A percentile compares a stretch with the other conserved stretches of the same genome.
Conservation (phyloP, 208 protist genomes). For the Blechomonas ayalai region DNA sequence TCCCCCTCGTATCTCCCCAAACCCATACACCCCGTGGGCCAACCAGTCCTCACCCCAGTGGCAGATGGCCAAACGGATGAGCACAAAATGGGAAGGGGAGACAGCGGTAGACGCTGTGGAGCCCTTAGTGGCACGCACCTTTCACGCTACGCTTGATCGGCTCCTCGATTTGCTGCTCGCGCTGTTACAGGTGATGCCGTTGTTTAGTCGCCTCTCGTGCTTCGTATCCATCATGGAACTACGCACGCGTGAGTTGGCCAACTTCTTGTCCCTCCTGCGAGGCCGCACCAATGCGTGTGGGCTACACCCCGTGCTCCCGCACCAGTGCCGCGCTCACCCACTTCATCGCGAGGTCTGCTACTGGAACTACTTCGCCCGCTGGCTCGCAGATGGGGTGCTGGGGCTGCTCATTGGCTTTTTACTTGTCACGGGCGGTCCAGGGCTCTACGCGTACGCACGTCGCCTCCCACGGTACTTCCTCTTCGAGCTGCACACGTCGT, state of each 20-base stretch:
- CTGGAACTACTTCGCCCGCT: conserved; percentile 42
- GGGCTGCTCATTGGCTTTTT: conserved; percentile 43
- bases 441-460: conserved; percentile 26
- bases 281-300: conserved; percentile 49
- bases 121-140: too few species aligned
- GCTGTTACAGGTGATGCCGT: conserved; percentile 13
- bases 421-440: conserved; percentile 31
- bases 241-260: conserved; percentile 46
- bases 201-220: conserved; percentile 24
- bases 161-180: conserved; percentile 18
- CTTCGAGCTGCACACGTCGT: conserved; percentile 71
- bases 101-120: too few species aligned
- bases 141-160: too few species aligned
- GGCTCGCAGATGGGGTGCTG: conserved; percentile 59
- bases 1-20: too few species aligned
- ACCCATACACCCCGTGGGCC: too few species aligned
- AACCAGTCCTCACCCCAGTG: too few species aligned
- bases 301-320: conserved; percentile 68
- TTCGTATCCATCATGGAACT: conserved; percentile 30
- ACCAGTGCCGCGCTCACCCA: conserved; percentile 24
- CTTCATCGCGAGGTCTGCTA: conserved; percentile 40
- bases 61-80: too few species aligned
- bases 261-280: conserved; percentile 48
- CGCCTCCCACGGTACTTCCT: conserved; percentile 44
- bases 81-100: too few species aligned